Percentiles rank a stretch among this genome's conserved stretches.
Evolutionary conservation across 805 yeast species (phyloP).

Genomic region (Millerago galiae): DNA sequence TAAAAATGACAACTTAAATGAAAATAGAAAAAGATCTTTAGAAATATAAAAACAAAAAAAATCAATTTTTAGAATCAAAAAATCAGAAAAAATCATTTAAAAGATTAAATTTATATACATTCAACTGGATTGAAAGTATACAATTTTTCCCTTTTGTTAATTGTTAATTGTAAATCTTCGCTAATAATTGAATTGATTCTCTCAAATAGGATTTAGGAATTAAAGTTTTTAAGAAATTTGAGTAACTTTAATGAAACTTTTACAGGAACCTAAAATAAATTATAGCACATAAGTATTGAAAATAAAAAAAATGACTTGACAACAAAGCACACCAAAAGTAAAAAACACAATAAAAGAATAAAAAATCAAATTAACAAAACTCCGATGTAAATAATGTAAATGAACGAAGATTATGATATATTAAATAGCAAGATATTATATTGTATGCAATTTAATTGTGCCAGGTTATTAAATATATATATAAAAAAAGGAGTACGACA

Average conservation of each 20-base stretch:
- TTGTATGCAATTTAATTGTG: not conserved
- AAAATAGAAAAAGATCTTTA: not conserved
- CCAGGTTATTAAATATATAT: not conserved
- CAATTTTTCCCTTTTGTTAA: no score
- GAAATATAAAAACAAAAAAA: conserved; percentile 1
- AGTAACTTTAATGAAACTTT: no score
- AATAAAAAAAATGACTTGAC: not conserved
- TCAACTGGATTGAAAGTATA: no score
- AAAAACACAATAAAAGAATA: not conserved
- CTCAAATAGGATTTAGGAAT: no score
- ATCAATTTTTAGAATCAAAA: not conserved
- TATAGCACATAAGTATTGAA: not conserved
- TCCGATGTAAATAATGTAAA: not conserved
- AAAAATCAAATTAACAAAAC: not conserved
- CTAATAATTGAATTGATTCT: no score
- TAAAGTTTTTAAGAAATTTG: no score
- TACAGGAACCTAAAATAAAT: not conserved
- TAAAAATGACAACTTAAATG: not conserved
- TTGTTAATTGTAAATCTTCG: no score
- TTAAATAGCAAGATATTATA: not conserved
- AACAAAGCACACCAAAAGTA: not conserved
- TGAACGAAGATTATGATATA: not conserved
- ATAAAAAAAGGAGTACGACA: not conserved
- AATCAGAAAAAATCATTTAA: not conserved
- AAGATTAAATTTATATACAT: not conserved